These are phyloP conservation scores for Colletotrichum somersetense DNA, from an alignment of 2,329 filamentous ascomycete genomes.

Conservation along the genomic window DNA sequence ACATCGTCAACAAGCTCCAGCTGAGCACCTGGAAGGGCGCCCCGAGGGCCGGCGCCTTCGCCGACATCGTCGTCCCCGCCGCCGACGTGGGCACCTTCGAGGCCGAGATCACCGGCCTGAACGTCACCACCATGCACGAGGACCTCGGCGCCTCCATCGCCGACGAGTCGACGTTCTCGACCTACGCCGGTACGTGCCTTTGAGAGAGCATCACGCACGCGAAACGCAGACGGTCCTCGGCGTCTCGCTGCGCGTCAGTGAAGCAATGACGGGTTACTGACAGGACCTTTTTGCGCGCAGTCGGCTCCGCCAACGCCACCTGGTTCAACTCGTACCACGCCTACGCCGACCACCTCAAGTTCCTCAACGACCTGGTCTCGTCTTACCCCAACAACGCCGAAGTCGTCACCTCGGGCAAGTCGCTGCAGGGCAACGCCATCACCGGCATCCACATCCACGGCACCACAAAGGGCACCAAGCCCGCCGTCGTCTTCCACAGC, in stretches of 20 bases:
- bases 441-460: conserved; percentile 66
- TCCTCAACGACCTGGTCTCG: conserved; percentile 53
- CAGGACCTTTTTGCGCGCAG: not conserved
- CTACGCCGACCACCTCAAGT: conserved; percentile 59
- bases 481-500: conserved; percentile 61
- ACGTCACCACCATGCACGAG: conserved; percentile 53
- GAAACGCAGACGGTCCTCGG: not conserved
- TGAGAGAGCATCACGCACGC: not conserved
- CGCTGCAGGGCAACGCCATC: conserved; percentile 61
- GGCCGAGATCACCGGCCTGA: conserved; percentile 48
- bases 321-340: conserved; percentile 63
- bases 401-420: conserved; percentile 57
- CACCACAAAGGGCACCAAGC: conserved; percentile 53
- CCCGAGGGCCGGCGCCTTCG: conserved; percentile 50
- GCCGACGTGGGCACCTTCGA: conserved; percentile 51
- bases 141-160: conserved; percentile 56
- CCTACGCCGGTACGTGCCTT: conserved; percentile 42
- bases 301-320: conserved; percentile 44
- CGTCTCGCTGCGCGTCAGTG: not conserved
- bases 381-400: conserved; percentile 55
- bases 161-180: conserved; percentile 51
- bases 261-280: not conserved
- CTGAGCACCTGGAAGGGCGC: conserved; percentile 55
- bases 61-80: conserved; percentile 58
- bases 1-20: conserved; percentile 51